Evolutionary conservation across 148 eudicot species (phyloP).

Genomic region (Spergularia marina): DNA sequence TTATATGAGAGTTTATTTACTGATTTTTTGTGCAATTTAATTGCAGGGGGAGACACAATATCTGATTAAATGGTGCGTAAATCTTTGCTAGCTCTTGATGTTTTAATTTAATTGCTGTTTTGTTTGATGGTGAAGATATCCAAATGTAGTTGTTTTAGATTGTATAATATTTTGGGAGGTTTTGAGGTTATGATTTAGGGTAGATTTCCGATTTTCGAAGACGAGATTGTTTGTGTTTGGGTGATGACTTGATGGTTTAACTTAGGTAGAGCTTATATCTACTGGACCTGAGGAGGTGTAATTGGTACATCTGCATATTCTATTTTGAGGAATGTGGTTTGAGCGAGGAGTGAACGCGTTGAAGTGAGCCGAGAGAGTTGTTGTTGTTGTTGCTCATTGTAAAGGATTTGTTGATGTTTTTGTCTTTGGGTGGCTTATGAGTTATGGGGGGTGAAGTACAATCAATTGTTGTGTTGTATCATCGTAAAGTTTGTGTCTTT

Average conservation of each 20-base stretch:
- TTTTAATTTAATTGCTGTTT: background rate
- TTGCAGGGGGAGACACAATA: slow-evolving; percentile 79
- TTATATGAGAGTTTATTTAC: slow-evolving; percentile 16
- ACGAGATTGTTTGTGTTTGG: background rate
- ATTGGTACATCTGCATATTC: background rate
- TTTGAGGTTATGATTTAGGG: background rate
- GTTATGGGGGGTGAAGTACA: background rate
- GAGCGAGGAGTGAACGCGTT: background rate
- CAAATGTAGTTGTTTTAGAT: background rate
- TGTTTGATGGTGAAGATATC: background rate
- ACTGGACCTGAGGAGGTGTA: background rate
- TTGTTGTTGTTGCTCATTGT: slow-evolving; percentile 3
- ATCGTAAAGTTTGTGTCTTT: background rate
- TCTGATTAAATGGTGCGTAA: slow-evolving; percentile 89
- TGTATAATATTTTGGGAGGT: background rate
- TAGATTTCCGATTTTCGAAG: background rate
- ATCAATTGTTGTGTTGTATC: background rate
- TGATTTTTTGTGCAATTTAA: slow-evolving; percentile 9
- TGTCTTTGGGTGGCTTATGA: background rate
- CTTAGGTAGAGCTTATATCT: background rate
- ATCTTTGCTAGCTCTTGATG: background rate
- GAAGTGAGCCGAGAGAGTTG: background rate
- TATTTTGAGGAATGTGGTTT: background rate
- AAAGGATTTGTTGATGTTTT: background rate
- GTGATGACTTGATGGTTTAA: background rate